phyloP scores from a whole-genome alignment of 768 basidiomycete species.

The Solioccasus polychromus region DNA sequence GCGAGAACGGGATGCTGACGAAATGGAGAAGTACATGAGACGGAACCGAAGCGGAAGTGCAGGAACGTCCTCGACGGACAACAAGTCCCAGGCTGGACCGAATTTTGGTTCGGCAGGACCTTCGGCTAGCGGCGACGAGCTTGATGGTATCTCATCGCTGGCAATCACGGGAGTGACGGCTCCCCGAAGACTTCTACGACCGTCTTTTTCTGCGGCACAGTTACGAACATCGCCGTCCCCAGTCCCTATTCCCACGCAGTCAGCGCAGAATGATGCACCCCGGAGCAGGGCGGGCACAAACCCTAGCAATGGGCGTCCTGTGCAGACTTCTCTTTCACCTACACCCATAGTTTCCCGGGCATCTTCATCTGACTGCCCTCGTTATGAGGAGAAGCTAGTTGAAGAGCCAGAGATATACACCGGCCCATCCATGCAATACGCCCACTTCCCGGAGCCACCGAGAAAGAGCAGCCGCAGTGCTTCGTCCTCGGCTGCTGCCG shows the following conservation, averaged over 20 bases:
- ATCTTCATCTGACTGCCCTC: conserved; percentile 53
- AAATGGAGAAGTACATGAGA: conserved; percentile 81
- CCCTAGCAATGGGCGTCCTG: conserved; percentile 47
- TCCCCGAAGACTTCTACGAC: conserved; percentile 58
- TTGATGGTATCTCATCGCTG: conserved; percentile 45
- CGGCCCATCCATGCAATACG: conserved; percentile 71
- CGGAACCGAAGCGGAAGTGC: conserved; percentile 82
- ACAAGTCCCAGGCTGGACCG: conserved; percentile 56
- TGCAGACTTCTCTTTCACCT: conserved; percentile 39
- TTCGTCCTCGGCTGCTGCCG: conserved; percentile 48
- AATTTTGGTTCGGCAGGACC: conserved; percentile 46
- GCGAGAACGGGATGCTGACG: conserved; percentile 81
- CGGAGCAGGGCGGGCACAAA: conserved; percentile 69
- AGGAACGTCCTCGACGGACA: conserved; percentile 70
- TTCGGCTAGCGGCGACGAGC: conserved; percentile 54
- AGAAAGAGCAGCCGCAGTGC: conserved; percentile 37
- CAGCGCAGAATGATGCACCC: conserved; percentile 40
- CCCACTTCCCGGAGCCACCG: conserved; percentile 70
- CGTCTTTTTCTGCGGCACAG: conserved; percentile 78
- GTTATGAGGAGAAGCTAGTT: conserved; percentile 34
- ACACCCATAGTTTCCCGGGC: conserved; percentile 46
- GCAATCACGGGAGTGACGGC: conserved; percentile 52
- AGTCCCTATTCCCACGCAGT: conserved; percentile 31
- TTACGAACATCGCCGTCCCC: conserved; percentile 52
- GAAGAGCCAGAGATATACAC: conserved; percentile 51